Conservation (phyloP, 768 basidiomycete genomes). For the Boletellus sp. region DNA sequence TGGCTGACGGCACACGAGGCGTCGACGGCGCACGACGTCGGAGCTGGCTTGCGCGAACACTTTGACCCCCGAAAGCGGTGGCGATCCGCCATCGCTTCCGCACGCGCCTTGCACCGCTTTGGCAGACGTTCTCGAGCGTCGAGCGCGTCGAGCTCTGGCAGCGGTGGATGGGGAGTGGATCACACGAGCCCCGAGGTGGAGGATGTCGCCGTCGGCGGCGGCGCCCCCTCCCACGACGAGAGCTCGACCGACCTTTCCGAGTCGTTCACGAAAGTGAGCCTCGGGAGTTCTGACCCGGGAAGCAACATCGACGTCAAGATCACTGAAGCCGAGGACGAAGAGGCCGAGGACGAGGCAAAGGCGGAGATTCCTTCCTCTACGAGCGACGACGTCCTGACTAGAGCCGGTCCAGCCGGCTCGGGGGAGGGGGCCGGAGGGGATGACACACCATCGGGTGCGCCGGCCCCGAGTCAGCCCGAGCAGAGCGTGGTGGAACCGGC, state of each 20-base stretch:
- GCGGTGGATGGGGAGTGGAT: conserved; percentile 38
- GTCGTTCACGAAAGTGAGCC: conserved; percentile 24
- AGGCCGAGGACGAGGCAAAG: conserved; percentile 23
- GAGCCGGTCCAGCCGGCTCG: conserved; percentile 12
- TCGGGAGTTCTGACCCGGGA: conserved; percentile 34
- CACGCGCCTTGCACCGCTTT: conserved; percentile 38
- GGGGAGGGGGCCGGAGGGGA: conserved; percentile 4
- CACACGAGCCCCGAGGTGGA: conserved; percentile 24
- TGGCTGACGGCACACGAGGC: conserved; percentile 72
- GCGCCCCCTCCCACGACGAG: conserved; percentile 33
- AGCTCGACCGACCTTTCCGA: conserved; percentile 21
- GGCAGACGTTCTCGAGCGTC: conserved; percentile 25
- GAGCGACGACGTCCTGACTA: conserved; percentile 21
- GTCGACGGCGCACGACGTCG: conserved; percentile 72
- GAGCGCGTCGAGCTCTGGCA: conserved; percentile 29
- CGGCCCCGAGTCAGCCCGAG: background rate
- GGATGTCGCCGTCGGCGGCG: conserved; percentile 31
- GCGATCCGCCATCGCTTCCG: conserved; percentile 61
- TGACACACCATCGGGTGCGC: conserved; percentile 1
- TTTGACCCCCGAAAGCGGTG: conserved; percentile 75
- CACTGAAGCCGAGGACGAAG: conserved; percentile 26
- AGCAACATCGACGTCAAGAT: conserved; percentile 43
- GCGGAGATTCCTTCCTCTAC: conserved; percentile 17
- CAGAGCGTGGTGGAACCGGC: background rate
- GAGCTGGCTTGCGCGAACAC: conserved; percentile 69